Percentiles rank a stretch among this genome's conserved stretches.
phyloP scores from a whole-genome alignment of 108 stramenopile genomes.

The Fragilariopsis cylindrus region DNA sequence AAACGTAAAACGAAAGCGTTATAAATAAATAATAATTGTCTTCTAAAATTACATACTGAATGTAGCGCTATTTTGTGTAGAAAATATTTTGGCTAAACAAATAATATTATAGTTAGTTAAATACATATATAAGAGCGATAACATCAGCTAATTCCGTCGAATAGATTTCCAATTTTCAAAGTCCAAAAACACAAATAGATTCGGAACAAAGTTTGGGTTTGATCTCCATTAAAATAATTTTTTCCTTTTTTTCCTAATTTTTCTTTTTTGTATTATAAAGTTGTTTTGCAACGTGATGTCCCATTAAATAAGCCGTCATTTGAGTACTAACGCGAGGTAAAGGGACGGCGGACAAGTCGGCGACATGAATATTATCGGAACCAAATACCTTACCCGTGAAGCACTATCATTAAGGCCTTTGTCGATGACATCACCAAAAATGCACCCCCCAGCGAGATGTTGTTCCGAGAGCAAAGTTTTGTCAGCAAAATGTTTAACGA shows the following conservation, averaged over 20 bases:
- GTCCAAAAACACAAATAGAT: no score
- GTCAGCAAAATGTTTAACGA: conserved; percentile 1
- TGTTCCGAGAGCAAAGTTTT: conserved; percentile 15
- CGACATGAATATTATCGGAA: conserved; percentile 27
- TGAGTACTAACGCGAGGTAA: conserved; percentile 35
- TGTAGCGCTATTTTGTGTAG: no score
- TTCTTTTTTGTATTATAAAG: conserved; percentile 23
- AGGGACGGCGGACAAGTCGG: conserved; percentile 12
- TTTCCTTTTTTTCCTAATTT: not conserved
- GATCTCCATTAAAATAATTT: no score
- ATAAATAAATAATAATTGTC: no score
- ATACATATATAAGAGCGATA: no score
- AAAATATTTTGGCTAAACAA: no score
- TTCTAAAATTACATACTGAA: no score
- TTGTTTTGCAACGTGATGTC: conserved; percentile 32
- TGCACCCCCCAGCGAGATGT: conserved; percentile 23
- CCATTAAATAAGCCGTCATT: conserved; percentile 40
- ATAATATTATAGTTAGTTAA: no score
- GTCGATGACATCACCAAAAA: conserved; percentile 29
- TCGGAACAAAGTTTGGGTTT: no score
- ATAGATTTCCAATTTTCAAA: no score
- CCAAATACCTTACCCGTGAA: conserved; percentile 30
- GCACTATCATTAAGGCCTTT: conserved; percentile 6
- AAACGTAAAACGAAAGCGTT: no score
- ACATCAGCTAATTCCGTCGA: no score